Base-by-base conservation (phyloP, 2,329 filamentous ascomycete species). In the Didymella glomerata region DNA sequence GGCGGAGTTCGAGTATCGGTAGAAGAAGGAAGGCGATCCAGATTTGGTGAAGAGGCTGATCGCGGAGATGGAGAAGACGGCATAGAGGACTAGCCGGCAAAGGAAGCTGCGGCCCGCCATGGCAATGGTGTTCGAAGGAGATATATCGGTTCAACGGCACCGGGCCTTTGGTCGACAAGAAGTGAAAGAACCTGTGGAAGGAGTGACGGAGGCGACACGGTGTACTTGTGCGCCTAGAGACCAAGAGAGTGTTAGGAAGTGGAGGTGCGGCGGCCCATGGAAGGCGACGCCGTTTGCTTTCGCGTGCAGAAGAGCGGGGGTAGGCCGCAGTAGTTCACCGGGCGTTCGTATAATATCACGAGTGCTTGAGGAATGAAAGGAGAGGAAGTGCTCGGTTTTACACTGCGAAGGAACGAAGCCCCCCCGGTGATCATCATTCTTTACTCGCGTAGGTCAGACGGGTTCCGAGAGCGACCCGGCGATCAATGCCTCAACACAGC, bases 101-200 rank as follows among this genome's bases (percentile, higher is more conserved):
- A 76, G 65, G 62, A 74, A 69, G 47, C 69, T 69, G 56, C 69
- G 72, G 32, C 70, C 67, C 56, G 70, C 66, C 74, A 76, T 76
- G 53, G 41, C 16, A 30, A 30, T 24, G 27, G 28, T 61, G 48
- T 47, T 46, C 30, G 57, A 54, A 52, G 32, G 32, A 24, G 49
- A 53, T 54, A 53, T 54, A 32, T 38, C 27, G 20, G 14, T 50
- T 46, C 25, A 51, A 48, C 30, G 51, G 57, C 57, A 47, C 57
- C 57, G 54, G 57, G 57, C 51, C 56, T 54, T 40, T 36, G 28
- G 20, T 47, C n/a, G 46, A 51, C 13, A 47, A 49, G 34, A 60
- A 60, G 34, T 36, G 22, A 48, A 54, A 40, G 47, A 55, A 40
- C 9, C 28, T 47, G 28, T 47, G 51, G 22, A 55, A 48, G 51